phyloP scores from a whole-genome alignment of 2,329 filamentous ascomycete species.

The Rhynchosporium agropyri region DNA sequence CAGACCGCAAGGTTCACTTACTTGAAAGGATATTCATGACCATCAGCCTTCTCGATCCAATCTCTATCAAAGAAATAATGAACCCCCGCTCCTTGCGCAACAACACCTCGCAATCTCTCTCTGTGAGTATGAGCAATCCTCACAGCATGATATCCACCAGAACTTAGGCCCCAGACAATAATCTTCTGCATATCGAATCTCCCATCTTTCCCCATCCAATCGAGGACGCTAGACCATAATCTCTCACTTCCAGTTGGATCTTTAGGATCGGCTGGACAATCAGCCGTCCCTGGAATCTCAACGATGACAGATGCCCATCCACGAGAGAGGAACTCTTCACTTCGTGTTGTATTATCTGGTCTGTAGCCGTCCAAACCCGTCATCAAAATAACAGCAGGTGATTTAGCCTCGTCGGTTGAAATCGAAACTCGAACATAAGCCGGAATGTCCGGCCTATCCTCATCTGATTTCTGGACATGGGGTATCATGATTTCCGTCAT shows the following conservation, averaged over 20 bases:
- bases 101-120: conserved; percentile 53
- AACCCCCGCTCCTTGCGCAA: conserved; percentile 65
- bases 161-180: conserved; percentile 65
- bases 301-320: conserved; percentile 65
- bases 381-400: conserved; percentile 58
- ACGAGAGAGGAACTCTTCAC: conserved; percentile 62
- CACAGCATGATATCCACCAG: conserved; percentile 69
- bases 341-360: conserved; percentile 63
- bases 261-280: conserved; percentile 64
- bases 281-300: conserved; percentile 69
- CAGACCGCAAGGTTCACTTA: conserved; percentile 39
- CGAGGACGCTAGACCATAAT: conserved; percentile 62
- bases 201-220: conserved; percentile 56
- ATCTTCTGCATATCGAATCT: conserved; percentile 60
- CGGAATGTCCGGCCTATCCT: conserved; percentile 60
- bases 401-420: conserved; percentile 34
- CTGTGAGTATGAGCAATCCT: conserved; percentile 70
- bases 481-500: conserved; percentile 64
- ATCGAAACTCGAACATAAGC: conserved; percentile 65
- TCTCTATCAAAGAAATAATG: conserved; percentile 62
- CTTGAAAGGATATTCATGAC: conserved; percentile 68
- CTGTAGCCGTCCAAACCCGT: conserved; percentile 66
- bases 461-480: conserved; percentile 51
- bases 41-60: conserved; percentile 64
- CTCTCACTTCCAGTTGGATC: conserved; percentile 64